Evolutionary conservation across 805 yeast genomes (phyloP).

Genomic region (Geotrichum ghanense): DNA sequence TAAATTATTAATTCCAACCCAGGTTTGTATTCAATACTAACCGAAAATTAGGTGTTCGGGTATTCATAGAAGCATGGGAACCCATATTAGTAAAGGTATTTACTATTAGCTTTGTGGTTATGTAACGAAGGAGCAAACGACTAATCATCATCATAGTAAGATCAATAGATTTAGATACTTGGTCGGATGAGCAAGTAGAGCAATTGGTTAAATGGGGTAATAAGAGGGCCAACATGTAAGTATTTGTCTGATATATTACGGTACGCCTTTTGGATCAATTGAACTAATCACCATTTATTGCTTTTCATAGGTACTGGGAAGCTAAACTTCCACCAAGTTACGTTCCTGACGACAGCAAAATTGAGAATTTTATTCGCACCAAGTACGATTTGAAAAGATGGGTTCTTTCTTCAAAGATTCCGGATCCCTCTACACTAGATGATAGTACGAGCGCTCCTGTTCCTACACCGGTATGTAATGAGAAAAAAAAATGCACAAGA

Average conservation of each 20-base stretch:
- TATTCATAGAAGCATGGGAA: constrained; percentile 88
- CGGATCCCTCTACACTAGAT: constrained; percentile 37
- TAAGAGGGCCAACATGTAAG: constrained; percentile 48
- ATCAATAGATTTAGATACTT: constrained; percentile 87
- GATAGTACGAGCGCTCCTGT: not conserved
- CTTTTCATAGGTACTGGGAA: constrained; percentile 54
- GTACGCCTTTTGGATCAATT: too few species aligned
- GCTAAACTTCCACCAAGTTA: constrained; percentile 56
- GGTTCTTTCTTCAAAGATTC: constrained; percentile 46
- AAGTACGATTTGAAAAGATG: constrained; percentile 88
- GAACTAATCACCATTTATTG: not conserved
- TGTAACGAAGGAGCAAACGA: not conserved
- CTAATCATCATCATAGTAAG: constrained; percentile 39
- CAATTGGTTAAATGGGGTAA: constrained; percentile 85
- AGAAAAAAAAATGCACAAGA: too few species aligned
- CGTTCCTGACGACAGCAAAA: constrained; percentile 71
- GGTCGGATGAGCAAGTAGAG: constrained; percentile 88
- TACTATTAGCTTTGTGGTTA: not conserved
- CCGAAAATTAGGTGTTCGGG: constrained; percentile 57
- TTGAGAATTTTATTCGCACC: constrained; percentile 82
- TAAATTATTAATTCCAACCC: constrained; percentile 4
- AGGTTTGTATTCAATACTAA: not conserved
- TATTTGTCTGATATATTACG: not conserved
- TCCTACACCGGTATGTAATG: not conserved
- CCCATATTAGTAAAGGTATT: constrained; percentile 65